Evolutionary conservation across 163 green algal genomes (phyloP).

Genomic region (Chlamydomonas reinhardtii): DNA sequence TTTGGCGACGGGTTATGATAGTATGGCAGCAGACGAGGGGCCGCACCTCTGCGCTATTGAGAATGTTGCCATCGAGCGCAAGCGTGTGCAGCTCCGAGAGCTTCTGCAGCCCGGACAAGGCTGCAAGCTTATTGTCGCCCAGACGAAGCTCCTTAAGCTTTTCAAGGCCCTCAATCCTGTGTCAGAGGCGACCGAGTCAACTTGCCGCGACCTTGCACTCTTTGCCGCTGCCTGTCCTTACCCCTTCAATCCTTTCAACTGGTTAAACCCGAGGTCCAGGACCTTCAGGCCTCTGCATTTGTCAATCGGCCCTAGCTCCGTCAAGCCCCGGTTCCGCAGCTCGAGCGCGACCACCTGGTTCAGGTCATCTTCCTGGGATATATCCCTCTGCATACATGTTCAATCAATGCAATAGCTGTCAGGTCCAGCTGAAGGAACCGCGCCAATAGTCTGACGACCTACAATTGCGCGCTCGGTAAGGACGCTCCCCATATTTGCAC

Average conservation of each 20-base stretch:
- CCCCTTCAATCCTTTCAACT: conserved; percentile 42
- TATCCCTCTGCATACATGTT: conserved; percentile 9
- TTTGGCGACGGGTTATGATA: neutral
- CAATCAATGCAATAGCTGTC: too few species aligned
- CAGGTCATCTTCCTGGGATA: conserved; percentile 31
- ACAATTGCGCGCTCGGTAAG: neutral
- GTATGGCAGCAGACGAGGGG: neutral
- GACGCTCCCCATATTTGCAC: neutral
- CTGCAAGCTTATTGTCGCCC: conserved; percentile 50
- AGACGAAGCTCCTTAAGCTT: conserved; percentile 57
- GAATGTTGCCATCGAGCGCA: conserved; percentile 53
- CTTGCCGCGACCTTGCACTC: neutral
- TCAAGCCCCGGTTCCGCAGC: conserved; percentile 41
- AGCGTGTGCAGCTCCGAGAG: conserved; percentile 54
- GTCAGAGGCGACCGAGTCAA: neutral
- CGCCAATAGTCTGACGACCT: neutral
- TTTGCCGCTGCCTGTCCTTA: neutral
- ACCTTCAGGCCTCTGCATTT: conserved; percentile 34
- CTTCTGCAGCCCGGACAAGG: conserved; percentile 18
- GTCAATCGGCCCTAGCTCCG: conserved; percentile 38
- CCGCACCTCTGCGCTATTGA: conserved; percentile 41
- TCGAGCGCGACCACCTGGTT: conserved; percentile 37
- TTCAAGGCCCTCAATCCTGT: conserved; percentile 41
- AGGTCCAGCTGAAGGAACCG: neutral
- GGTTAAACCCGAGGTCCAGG: conserved; percentile 31